These are phyloP conservation scores for Poa pratensis DNA, from an alignment of 176 grass and related monocot species.

Conservation along the genomic window DNA sequence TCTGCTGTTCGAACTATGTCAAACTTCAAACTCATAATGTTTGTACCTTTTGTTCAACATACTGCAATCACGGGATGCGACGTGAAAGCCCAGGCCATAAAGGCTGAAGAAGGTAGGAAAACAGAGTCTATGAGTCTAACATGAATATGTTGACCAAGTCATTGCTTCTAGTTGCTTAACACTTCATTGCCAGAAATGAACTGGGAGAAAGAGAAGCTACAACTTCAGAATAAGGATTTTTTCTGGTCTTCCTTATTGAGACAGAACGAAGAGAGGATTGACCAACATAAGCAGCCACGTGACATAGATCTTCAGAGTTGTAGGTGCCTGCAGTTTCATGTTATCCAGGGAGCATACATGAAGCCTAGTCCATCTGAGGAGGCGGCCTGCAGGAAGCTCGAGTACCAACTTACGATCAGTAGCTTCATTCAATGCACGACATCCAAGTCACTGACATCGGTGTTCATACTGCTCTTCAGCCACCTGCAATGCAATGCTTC, in stretches of 20 bases:
- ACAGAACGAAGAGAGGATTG: not conserved
- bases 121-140: not conserved
- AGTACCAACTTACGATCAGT: not conserved
- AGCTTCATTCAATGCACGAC: not conserved
- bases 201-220: not conserved
- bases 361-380: not conserved
- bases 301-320: not conserved
- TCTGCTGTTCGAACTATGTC: too few relatives aligned
- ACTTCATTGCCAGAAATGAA: conserved; percentile 4
- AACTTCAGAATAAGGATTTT: not conserved
- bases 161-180: not conserved
- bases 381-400: not conserved
- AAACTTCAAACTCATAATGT: too few relatives aligned
- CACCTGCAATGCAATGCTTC: not conserved
- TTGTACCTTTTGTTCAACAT: not conserved
- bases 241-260: not conserved
- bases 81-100: not conserved
- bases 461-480: not conserved
- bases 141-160: not conserved
- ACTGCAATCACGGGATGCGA: not conserved
- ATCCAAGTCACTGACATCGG: not conserved
- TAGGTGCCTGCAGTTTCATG: not conserved
- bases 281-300: not conserved
- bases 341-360: not conserved
- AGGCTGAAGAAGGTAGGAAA: not conserved